A percentile compares a stretch with the other conserved stretches of the same genome.
phyloP scores from a whole-genome alignment of 2,329 filamentous ascomycete genomes.

The Arthrobotrys musiformis region DNA sequence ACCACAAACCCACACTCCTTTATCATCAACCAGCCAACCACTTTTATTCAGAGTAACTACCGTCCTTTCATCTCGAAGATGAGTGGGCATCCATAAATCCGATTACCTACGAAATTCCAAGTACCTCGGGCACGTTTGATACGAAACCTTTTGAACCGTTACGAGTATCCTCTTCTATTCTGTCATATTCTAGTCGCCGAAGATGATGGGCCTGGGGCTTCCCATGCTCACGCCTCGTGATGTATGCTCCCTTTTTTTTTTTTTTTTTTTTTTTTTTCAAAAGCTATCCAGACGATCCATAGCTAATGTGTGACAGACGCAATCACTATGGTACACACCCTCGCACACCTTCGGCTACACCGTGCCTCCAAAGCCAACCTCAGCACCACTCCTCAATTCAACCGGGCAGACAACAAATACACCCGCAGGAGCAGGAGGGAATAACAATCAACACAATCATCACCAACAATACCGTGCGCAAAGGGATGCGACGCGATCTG shows the following conservation, averaged over 20 bases:
- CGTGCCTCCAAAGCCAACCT: conserved; percentile 61
- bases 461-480: conserved; percentile 55
- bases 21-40: neutral
- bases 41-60: neutral
- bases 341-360: conserved; percentile 66
- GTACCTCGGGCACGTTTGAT: neutral
- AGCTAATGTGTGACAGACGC: conserved; percentile 71
- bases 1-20: neutral
- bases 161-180: neutral
- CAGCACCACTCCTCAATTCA: conserved; percentile 56
- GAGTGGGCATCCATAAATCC: neutral
- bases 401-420: conserved; percentile 59
- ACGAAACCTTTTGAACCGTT: neutral
- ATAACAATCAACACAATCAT: conserved; percentile 54
- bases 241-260: conserved; percentile 65
- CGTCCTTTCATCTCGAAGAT: neutral
- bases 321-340: conserved; percentile 78
- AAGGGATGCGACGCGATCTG: conserved; percentile 57
- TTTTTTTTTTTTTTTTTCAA: neutral
- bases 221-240: conserved; percentile 72
- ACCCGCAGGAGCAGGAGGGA: no score
- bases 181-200: no score
- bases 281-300: no score
- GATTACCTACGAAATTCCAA: neutral
- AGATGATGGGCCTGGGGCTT: conserved; percentile 49